Evolutionary conservation across 75 land plant genomes (phyloP), one percentile per base, ranked within the genome.

Genomic region (Azolla pinnata): DNA sequence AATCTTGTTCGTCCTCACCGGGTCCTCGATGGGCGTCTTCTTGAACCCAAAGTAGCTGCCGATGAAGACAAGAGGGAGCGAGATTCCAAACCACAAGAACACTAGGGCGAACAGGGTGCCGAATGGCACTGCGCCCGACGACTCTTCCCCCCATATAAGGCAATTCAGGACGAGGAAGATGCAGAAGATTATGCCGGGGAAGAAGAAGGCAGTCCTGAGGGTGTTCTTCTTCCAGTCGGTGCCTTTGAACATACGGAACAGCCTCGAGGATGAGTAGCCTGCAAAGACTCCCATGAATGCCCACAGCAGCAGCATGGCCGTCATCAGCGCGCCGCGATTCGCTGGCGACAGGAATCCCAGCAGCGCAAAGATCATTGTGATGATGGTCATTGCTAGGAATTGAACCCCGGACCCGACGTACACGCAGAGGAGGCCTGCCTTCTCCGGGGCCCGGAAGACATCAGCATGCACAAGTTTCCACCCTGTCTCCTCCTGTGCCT

Each of bases 401-500:
- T 86, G 91, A 26, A 86, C 92, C 3, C 91, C 97, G 35, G 88
- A 86, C 23, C 97, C 97, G 31, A 72, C 92, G 66, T 83, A 83
- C 0, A 90, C 90, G 51, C 96, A 90, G 2, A 90, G 84, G 17
- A 81, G 67, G n/a, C 83, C 80, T 23, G 87, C 68, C 16, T 81
- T 71, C 1, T 46, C 19, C 44, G 97, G 97, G 26, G 97, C 72
- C 67, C 97, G 69, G 78, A 91, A 91, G 33, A 91, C 92, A 79
- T 91, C 97, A n/a, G 83, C 97, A 79, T 91, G 97, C 31, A 84
- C 92, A 20, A 91, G 61, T 70, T 87, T 91, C 97, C 97, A 91
- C 3, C 92, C 88, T 26, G 88, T 91, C 67, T 91, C 97, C 65
- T 91, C 97, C 61, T 87, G 88, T 9, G 88, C 88, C 68, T 87